Evolutionary conservation across 768 basidiomycete genomes (phyloP), one percentile per base, ranked within the genome.

Genomic region (Cystobasidium ongulense): DNA sequence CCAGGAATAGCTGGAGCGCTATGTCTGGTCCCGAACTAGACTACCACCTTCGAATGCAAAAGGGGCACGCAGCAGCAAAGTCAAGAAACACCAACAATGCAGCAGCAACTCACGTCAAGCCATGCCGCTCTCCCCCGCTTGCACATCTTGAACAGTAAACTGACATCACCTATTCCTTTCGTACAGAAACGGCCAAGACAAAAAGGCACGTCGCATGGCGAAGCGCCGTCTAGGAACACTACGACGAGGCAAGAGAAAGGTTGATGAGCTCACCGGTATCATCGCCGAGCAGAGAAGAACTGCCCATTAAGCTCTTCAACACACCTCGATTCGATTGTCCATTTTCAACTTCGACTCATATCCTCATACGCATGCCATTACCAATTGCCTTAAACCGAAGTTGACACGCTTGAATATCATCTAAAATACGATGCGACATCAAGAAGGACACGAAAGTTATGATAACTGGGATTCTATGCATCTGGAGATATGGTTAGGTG

Each of bases 151-250:
- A 54, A n/a, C 52, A 54, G n/a, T 54, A 54, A 7, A 54, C 27
- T 29, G n/a, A 23, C n/a, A 17, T 15, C 29, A 59, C 23, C 25
- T 23, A 5, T 59, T 27, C 11, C 25, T 59, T 35, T 39, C 36
- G 15, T 38, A 35, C 50, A 41, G 41, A 43, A 71, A 71, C 54
- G 68, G 68, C 35, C 80, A 92, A 92, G 95, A 99, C 83, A 99
- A 99, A 88, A 97, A 95, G 84, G 95, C 95, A 74, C 87, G 92
- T 83, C 98, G 98, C 85, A 85, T 98, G 86, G 94, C 93, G 79
- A 99, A 99, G 89, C 97, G 95, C 86, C 89, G 95, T 92, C 89
- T 99, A 80, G 96, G 96, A 41, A 98, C 96, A n/a, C 87, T 98
- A 78, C 85, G 94, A 81, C 92, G 96, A 79, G 95, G 94, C 78